Evolutionary conservation across 2,329 filamentous ascomycete species (phyloP), one percentile per base, ranked within the genome.

Genomic region (Trichoderma harzianum): DNA sequence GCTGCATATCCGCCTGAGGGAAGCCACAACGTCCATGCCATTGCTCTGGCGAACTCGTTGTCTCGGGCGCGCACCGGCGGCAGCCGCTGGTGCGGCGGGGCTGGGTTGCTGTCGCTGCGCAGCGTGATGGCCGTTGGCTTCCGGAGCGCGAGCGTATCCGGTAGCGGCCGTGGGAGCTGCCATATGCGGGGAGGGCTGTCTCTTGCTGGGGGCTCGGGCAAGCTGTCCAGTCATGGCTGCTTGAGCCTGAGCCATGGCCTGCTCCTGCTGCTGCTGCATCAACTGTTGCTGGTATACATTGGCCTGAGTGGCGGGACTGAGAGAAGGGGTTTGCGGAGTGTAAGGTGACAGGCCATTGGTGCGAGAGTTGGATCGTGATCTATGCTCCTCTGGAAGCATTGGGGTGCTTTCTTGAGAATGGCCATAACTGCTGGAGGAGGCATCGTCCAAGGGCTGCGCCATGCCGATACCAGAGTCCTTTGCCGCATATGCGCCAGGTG

Each of bases 1-100:
- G 26, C 91, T 95, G 81, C 96, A 98, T 74, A 99, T 98, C 36
- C 93, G 90, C 80, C 94, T 93, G 68, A 99, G 86, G 21, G 93
- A 91, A 24, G 90, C 89, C 51, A 97, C 88, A 70, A 99, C 93
- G 78, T 99, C 95, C 70, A 93, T 87, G 60, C 88, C 90, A 75
- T 89, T 93, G 80, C 92, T 97, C 79, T 95, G 93, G 61, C 94
- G 90, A 53, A 90, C 86, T 69, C 94, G 88, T 77, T 95, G 93
- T 73, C 95, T 90, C 24, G 93, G 92, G 67, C 95, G 87, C 18
- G 92, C 86, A 55, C 83, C 83, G 74, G 90, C 84, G 21, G 80
- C 78, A 32, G 79, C 82, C 10, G 78, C 81, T 39, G 81, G 80
- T 26, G 73, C 75, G 26, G 74, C 79, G 72, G 76, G 81, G 55